These are phyloP conservation scores for Penicillium mononematosum DNA, from an alignment of 495 filamentous ascomycete genomes.

Conservation along the genomic window DNA sequence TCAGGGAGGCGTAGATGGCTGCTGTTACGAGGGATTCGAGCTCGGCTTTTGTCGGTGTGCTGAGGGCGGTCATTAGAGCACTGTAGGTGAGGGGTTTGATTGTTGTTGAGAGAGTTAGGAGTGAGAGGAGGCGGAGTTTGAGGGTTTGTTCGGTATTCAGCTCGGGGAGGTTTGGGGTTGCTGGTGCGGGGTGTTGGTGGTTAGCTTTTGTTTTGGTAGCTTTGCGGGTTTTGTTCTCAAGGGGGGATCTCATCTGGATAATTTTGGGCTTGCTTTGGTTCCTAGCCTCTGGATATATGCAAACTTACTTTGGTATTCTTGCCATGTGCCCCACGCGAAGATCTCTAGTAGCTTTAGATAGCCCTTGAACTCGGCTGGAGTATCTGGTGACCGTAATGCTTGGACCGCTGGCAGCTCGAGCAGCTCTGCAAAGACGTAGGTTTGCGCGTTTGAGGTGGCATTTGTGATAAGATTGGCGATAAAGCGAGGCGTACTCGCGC, in stretches of 20 bases:
- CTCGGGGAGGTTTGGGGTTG: slow-evolving; percentile 60
- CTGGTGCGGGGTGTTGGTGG: slow-evolving; percentile 29
- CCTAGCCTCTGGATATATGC: slow-evolving; percentile 8
- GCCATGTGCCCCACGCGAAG: slow-evolving; percentile 90
- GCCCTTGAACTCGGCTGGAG: slow-evolving; percentile 46
- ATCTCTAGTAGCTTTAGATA: slow-evolving; percentile 80
- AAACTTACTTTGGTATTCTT: slow-evolving; percentile 64
- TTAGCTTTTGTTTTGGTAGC: slow-evolving; percentile 5
- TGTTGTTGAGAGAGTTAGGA: slow-evolving; percentile 69
- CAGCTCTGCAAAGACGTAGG: slow-evolving; percentile 93
- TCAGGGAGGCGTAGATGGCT: slow-evolving; percentile 80
- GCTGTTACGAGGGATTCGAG: slow-evolving; percentile 90
- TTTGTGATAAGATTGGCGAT: slow-evolving; percentile 83
- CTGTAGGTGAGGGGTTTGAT: slow-evolving; percentile 69
- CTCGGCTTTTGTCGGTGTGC: slow-evolving; percentile 62
- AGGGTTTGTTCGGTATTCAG: slow-evolving; percentile 70
- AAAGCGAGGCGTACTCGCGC: slow-evolving; percentile 74
- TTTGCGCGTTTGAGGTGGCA: slow-evolving; percentile 83
- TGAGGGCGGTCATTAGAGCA: slow-evolving; percentile 63
- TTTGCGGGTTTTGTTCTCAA: neutral
- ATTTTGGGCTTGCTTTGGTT: neutral
- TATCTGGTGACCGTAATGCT: slow-evolving; percentile 54
- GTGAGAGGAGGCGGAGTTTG: slow-evolving; percentile 89
- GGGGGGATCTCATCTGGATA: no score
- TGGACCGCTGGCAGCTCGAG: slow-evolving; percentile 81